Conservation (phyloP, 805 yeast species). For the Saccharomyces mikatae region DNA sequence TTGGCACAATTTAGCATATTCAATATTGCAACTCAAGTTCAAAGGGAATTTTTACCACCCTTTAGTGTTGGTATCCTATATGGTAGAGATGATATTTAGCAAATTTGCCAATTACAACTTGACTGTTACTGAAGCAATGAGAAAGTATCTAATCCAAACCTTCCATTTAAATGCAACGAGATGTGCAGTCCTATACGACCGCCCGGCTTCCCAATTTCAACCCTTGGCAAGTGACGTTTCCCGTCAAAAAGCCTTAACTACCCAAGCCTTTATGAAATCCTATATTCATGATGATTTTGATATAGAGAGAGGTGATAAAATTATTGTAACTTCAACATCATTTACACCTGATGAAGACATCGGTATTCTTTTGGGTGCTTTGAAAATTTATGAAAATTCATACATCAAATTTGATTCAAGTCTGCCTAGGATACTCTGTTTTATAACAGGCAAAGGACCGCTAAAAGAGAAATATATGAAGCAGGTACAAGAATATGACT, state of each 20-base stretch:
- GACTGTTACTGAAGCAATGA: conserved; percentile 76
- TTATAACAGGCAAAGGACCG: conserved; percentile 99
- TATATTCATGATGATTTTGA: conserved; percentile 31
- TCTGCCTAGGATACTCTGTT: conserved; percentile 46
- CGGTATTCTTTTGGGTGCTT: conserved; percentile 55
- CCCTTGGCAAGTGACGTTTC: conserved; percentile 36
- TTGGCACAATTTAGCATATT: conserved; percentile 93
- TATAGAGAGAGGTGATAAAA: conserved; percentile 38
- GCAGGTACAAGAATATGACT: conserved; percentile 38
- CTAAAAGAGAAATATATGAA: conserved; percentile 45
- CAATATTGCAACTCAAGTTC: conserved; percentile 65
- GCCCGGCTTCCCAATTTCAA: conserved; percentile 65
- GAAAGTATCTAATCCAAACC: conserved; percentile 43
- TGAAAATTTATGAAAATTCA: conserved; percentile 47
- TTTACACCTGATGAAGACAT: conserved; percentile 96
- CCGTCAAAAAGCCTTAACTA: conserved; percentile 9
- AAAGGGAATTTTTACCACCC: conserved; percentile 44
- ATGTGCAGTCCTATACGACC: conserved; percentile 68
- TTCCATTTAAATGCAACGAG: conserved; percentile 45
- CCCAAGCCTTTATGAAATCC: conserved; percentile 29
- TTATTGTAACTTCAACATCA: conserved; percentile 83
- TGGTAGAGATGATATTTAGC: conserved; percentile 59
- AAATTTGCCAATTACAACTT: conserved; percentile 61
- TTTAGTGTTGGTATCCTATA: conserved; percentile 48
- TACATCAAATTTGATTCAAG: conserved; percentile 16